phyloP scores from a whole-genome alignment of 805 yeast species.

The Sugiyamaella valdiviana region DNA sequence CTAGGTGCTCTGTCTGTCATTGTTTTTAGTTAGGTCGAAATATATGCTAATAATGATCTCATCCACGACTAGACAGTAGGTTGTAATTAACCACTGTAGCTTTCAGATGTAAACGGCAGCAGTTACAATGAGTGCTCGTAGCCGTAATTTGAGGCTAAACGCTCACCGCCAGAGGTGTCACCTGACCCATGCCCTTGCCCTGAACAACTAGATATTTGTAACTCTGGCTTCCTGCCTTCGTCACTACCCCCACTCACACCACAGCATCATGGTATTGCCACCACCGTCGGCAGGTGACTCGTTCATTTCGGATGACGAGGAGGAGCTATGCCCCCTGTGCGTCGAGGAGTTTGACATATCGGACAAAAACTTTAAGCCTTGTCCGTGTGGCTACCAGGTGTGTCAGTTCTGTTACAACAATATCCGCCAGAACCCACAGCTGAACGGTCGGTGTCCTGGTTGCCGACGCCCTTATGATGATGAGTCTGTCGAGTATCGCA shows the following conservation, averaged over 20 bases:
- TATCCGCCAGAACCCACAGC: conserved; percentile 89
- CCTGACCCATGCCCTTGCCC: neutral
- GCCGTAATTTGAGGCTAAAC: too few species aligned
- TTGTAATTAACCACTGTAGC: too few species aligned
- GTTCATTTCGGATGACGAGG: conserved; percentile 72
- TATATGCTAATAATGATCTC: too few species aligned
- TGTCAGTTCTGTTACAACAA: conserved; percentile 98
- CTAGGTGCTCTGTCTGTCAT: too few species aligned
- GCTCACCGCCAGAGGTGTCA: neutral
- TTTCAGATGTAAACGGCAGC: too few species aligned
- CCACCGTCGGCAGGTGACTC: conserved; percentile 39
- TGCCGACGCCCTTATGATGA: conserved; percentile 94
- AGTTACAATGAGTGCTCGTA: too few species aligned
- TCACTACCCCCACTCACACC: neutral
- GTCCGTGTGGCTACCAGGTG: conserved; percentile 98
- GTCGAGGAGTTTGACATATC: conserved; percentile 97
- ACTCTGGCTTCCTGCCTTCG: neutral
- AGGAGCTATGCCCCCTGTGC: conserved; percentile 83
- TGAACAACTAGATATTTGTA: neutral
- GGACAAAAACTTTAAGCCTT: conserved; percentile 95
- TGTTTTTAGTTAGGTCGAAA: too few species aligned
- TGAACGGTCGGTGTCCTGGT: conserved; percentile 95
- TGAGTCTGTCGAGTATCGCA: conserved; percentile 81
- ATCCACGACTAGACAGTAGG: too few species aligned
- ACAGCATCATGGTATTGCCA: conserved; percentile 16